Base-by-base conservation (phyloP, 768 basidiomycete species). In the Xerocomellus amylosporus region DNA sequence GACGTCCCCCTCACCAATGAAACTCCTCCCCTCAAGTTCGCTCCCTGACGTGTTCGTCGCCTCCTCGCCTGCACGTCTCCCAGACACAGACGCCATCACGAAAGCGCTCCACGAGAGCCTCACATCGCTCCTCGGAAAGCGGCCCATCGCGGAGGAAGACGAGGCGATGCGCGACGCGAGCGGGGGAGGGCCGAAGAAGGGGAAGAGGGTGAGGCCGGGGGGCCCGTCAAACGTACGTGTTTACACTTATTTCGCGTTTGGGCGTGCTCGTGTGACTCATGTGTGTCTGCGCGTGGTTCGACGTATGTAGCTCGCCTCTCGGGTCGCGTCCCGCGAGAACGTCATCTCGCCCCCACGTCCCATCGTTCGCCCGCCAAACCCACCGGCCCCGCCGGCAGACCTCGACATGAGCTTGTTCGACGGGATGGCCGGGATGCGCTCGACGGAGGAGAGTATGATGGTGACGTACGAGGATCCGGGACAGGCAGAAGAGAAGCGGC, bases 391-490 rank as follows among this genome's bases (percentile, higher is more conserved):
- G 13, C 42, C 46, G 0, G 33, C 22, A 1, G 72, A 72, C 22
- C 62, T 73, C 5, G 70, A 72, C 58, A 58, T 63, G 66, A 68
- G 64, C 56, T 20, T 64, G 39, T 54, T 64, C 13, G 66, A 73
- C 20, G 68, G 60, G 24, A 12, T 61, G 10, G 64, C n/a, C n/a
- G n/a, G 50, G 12, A 46, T 42, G 50, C 58, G 54, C 14, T 62
- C 61, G 48, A 64, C 62, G 15, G 77, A 79, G n/a, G 75, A 77
- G 58, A 78, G 78, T 59, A 71, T 82, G 66, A 74, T 79, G 6
- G 85, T 89, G 9, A 76, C 74, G 53, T 90, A 88, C 58, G 85
- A 86, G 64, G 87, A 89, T 68, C 85, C 86, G 2, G 79, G 70
- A 20, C 83, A 87, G 71, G 67, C 72, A 38, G 80, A 79, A 45